Percentiles rank a stretch among this genome's conserved stretches.
phyloP scores from a whole-genome alignment of 1,284 basidiomycete genomes.

The Cryptococcus floricola region DNA sequence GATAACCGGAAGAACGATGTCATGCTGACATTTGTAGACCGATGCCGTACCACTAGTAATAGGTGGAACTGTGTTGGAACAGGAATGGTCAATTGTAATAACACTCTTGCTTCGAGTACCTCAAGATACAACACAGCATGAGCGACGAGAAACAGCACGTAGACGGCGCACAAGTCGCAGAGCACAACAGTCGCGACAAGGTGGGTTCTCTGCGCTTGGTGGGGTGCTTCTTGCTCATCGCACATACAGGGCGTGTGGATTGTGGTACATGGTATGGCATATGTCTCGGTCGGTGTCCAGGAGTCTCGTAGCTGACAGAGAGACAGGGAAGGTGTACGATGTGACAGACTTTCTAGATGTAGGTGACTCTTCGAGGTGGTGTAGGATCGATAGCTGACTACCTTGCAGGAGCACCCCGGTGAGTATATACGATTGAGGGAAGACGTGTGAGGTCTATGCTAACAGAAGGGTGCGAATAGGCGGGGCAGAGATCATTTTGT shows the following conservation, averaged over 20 bases:
- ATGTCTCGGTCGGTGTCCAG: neutral
- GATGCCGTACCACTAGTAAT: too few relatives aligned
- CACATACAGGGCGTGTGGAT: constrained; percentile 71
- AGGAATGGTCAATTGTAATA: too few relatives aligned
- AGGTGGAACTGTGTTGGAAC: too few relatives aligned
- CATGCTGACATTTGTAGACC: too few relatives aligned
- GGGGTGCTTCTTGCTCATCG: neutral
- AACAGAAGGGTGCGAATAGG: constrained; percentile 40
- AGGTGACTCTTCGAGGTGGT: constrained; percentile 44
- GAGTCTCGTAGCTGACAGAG: neutral
- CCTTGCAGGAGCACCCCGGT: constrained; percentile 62
- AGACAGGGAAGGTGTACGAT: constrained; percentile 63
- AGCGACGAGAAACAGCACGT: constrained; percentile 27
- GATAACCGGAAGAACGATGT: too few relatives aligned
- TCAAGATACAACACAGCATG: too few relatives aligned
- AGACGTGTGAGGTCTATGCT: too few relatives aligned
- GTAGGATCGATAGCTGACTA: neutral
- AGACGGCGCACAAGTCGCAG: constrained; percentile 44
- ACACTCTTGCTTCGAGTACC: too few relatives aligned
- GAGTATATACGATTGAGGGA: constrained; percentile 10
- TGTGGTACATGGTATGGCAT: constrained; percentile 68
- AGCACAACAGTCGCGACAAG: constrained; percentile 46
- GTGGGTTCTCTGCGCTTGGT: constrained; percentile 17
- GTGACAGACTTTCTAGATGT: constrained; percentile 68
- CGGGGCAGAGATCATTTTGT: constrained; percentile 60